phyloP scores from a whole-genome alignment of 768 basidiomycete genomes.

The Phlegmacium glaucopus region DNA sequence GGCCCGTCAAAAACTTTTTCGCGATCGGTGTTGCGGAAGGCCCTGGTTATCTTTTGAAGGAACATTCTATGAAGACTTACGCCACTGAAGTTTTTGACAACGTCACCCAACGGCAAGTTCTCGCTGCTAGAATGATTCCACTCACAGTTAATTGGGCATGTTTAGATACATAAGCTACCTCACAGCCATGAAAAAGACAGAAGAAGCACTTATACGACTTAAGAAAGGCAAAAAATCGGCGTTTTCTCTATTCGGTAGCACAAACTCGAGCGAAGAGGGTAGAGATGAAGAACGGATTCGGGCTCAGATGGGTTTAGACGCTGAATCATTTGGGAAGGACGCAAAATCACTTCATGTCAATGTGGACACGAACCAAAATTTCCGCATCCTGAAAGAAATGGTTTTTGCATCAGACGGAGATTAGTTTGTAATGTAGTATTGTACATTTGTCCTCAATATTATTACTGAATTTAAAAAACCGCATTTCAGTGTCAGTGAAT shows the following conservation, averaged over 20 bases:
- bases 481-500: too few relatives aligned
- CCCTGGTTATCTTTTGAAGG: conserved; percentile 55
- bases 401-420: conserved; percentile 45
- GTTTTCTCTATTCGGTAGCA: conserved; percentile 75
- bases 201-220: conserved; percentile 80
- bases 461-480: conserved; percentile 5
- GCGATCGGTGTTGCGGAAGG: conserved; percentile 55
- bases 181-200: conserved; percentile 85
- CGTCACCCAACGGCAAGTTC: conserved; percentile 60
- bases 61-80: conserved; percentile 46
- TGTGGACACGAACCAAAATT: conserved; percentile 49
- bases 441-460: background rate
- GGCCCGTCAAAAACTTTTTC: conserved; percentile 77
- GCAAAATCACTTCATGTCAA: conserved; percentile 67
- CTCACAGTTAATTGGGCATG: background rate
- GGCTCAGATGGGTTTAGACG: conserved; percentile 80
- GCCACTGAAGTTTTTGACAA: conserved; percentile 66
- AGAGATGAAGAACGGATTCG: conserved; percentile 89
- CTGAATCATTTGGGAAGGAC: conserved; percentile 79
- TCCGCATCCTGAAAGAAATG: conserved; percentile 54
- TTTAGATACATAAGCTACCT: conserved; percentile 77
- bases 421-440: conserved; percentile 3
- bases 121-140: background rate
- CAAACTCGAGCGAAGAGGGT: conserved; percentile 57
- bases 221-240: conserved; percentile 81